Conservation (phyloP, 345 rosid species). For the Populus davidiana region DNA sequence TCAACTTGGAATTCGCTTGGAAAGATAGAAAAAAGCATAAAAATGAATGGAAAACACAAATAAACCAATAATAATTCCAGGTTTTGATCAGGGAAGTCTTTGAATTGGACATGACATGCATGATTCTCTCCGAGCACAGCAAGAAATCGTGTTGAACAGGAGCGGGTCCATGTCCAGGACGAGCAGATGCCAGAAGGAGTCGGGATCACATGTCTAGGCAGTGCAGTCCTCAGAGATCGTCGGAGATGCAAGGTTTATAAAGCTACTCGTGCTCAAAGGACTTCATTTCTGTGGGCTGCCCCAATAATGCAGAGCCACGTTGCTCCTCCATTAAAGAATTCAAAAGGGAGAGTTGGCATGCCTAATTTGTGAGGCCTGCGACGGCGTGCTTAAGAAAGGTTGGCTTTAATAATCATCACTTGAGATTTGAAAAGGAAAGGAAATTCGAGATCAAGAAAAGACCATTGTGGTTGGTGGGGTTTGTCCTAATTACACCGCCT, state of each 20-base stretch:
- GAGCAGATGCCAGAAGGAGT: not conserved
- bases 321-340: not conserved
- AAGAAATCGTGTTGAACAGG: not conserved
- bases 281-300: not conserved
- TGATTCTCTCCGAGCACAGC: not conserved
- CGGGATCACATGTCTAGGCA: not conserved
- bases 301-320: not conserved
- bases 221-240: not conserved
- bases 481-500: conserved; percentile 6
- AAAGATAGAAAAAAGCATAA: too few species aligned
- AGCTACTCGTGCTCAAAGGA: not conserved
- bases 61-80: too few species aligned
- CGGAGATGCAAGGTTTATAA: not conserved
- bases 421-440: not conserved
- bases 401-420: not conserved
- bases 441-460: not conserved
- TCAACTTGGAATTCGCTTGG: too few species aligned
- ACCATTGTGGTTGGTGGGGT: not conserved
- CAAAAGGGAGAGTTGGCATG: not conserved
- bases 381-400: not conserved
- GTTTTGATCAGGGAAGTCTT: too few species aligned
- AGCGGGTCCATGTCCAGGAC: conserved; percentile 1
- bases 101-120: too few species aligned
- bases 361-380: too few species aligned
- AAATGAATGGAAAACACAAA: too few species aligned